Conservation (phyloP, 129 eudicot species). For the Saposhnikovia divaricata region DNA sequence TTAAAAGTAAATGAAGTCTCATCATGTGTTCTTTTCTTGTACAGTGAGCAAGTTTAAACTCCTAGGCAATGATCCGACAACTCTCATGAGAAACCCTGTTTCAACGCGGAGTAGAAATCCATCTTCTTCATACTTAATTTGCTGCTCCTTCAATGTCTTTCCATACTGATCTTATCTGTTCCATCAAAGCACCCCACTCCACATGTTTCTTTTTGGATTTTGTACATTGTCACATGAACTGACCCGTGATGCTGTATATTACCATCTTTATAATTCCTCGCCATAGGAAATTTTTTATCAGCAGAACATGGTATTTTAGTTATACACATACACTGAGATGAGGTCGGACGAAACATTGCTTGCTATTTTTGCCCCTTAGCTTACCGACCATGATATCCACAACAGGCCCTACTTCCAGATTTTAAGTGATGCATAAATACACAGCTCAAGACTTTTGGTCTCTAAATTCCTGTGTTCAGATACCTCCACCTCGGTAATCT, state of each 20-base stretch:
- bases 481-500: neutral
- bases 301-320: neutral
- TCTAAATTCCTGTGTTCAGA: neutral
- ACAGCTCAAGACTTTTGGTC: neutral
- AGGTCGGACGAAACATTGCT: neutral
- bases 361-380: neutral
- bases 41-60: neutral
- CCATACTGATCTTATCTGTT: slow-evolving; percentile 1
- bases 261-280: neutral
- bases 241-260: neutral
- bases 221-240: slow-evolving; percentile 10
- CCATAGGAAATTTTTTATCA: neutral
- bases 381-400: slow-evolving; percentile 8
- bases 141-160: neutral
- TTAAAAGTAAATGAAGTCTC: neutral
- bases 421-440: neutral
- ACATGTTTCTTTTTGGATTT: slow-evolving; percentile 1
- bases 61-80: slow-evolving; percentile 9
- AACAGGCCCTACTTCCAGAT: neutral
- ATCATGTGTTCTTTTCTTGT: neutral
- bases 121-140: slow-evolving; percentile 4
- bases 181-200: neutral
- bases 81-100: neutral
- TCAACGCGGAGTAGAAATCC: neutral
- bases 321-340: neutral